A percentile compares a stretch with the other conserved stretches of the same genome.
Evolutionary conservation across 1,284 basidiomycete genomes (phyloP).

Genomic region (Irpex sp.): DNA sequence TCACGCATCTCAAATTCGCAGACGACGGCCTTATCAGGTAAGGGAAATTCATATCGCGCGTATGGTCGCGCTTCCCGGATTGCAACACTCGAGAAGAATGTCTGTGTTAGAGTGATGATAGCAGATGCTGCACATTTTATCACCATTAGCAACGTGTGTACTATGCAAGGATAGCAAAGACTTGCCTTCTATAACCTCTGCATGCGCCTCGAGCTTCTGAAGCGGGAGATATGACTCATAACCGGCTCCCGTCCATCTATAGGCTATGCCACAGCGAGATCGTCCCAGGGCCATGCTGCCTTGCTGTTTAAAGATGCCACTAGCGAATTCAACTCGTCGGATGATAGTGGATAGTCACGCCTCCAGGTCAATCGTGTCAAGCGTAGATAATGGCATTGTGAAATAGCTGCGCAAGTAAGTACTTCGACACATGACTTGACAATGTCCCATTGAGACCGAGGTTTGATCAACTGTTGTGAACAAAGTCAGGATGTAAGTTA

Average conservation of each 20-base stretch:
- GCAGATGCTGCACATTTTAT: slow-evolving; percentile 2
- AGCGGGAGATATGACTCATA: slow-evolving; percentile 4
- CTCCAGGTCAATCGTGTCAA: too few species aligned
- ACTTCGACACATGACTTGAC: not conserved
- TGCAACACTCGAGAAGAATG: slow-evolving; percentile 18
- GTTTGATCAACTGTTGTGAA: not conserved
- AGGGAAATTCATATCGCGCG: slow-evolving; percentile 56
- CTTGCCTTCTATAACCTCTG: slow-evolving; percentile 9
- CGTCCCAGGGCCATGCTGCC: not conserved
- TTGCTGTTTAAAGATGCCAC: not conserved
- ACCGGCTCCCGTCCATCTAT: not conserved
- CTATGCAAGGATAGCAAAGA: not conserved
- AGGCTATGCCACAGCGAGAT: not conserved
- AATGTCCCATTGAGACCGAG: not conserved
- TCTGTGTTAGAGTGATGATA: slow-evolving; percentile 10
- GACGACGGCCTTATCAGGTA: slow-evolving; percentile 50
- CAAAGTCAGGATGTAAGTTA: not conserved
- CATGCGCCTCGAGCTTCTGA: slow-evolving; percentile 6
- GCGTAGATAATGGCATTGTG: too few species aligned
- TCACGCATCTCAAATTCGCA: slow-evolving; percentile 45
- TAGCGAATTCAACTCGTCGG: too few species aligned
- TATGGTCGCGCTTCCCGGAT: not conserved
- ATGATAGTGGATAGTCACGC: too few species aligned
- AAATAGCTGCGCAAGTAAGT: too few species aligned
- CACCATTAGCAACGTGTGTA: not conserved